phyloP scores from a whole-genome alignment of 768 basidiomycete genomes.

The Melanogaster broomeanus region DNA sequence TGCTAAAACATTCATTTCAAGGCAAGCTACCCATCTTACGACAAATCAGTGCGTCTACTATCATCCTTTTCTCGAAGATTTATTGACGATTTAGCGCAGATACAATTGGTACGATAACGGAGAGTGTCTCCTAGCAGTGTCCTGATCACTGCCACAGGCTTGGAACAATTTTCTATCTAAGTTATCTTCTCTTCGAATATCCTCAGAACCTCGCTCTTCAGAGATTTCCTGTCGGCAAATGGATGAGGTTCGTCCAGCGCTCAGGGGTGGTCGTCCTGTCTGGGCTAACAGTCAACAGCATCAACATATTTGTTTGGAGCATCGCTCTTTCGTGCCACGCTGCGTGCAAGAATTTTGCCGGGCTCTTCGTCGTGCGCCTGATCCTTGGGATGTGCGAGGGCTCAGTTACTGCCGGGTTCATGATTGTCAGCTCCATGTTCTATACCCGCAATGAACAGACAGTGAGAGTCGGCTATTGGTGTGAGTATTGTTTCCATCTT shows the following conservation, averaged over 20 bases:
- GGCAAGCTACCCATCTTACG: slow-evolving; percentile 60
- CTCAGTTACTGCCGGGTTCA: slow-evolving; percentile 69
- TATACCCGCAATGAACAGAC: slow-evolving; percentile 75
- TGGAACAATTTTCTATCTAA: slow-evolving; percentile 73
- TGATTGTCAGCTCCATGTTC: slow-evolving; percentile 80
- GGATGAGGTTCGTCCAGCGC: slow-evolving; percentile 60
- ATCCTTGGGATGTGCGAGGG: slow-evolving; percentile 76
- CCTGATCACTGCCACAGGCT: slow-evolving; percentile 45
- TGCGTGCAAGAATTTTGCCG: slow-evolving; percentile 70
- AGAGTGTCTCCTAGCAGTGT: background rate
- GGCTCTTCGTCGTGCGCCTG: slow-evolving; percentile 61
- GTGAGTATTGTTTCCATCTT: slow-evolving; percentile 40
- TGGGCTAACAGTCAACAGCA: slow-evolving; percentile 31
- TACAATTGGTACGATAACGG: slow-evolving; percentile 57
- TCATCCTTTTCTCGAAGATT: background rate
- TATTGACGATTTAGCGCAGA: slow-evolving; percentile 30
- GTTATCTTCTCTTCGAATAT: slow-evolving; percentile 71
- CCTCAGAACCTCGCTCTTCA: slow-evolving; percentile 75
- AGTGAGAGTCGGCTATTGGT: slow-evolving; percentile 72
- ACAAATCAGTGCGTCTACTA: slow-evolving; percentile 56
- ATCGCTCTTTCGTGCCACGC: slow-evolving; percentile 62
- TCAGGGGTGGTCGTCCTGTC: background rate
- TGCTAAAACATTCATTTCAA: slow-evolving; percentile 19
- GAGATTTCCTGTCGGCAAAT: slow-evolving; percentile 74
- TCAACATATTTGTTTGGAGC: slow-evolving; percentile 70